Percentiles rank a stretch among this genome's conserved stretches.
These are phyloP conservation scores for Pezicula neosporulosa DNA, from an alignment of 2,329 filamentous ascomycete genomes.

Conservation along the genomic window DNA sequence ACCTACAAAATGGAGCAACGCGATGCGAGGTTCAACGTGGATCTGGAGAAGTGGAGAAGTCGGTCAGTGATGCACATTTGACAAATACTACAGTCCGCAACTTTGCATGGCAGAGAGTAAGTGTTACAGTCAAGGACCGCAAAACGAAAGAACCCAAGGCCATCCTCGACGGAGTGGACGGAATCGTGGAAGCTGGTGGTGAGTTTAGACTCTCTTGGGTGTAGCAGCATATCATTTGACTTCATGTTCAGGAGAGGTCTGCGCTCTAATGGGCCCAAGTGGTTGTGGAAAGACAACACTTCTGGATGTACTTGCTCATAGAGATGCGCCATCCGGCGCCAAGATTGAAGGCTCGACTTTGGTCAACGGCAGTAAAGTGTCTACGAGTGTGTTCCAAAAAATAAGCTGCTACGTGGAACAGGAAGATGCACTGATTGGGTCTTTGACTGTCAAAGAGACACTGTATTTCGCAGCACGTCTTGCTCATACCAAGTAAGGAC, in stretches of 20 bases:
- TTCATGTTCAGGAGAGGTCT: conserved; percentile 54
- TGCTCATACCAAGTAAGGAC: conserved; percentile 47
- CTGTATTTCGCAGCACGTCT: conserved; percentile 74
- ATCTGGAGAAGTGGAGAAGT: conserved; percentile 26
- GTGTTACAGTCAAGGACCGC: conserved; percentile 70
- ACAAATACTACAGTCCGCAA: conserved; percentile 60
- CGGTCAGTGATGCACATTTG: conserved; percentile 37
- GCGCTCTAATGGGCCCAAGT: conserved; percentile 78
- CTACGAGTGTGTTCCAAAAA: conserved; percentile 54
- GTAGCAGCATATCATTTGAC: not conserved
- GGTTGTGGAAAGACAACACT: conserved; percentile 79
- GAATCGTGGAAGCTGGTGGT: conserved; percentile 63
- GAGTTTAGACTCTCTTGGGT: conserved; percentile 6
- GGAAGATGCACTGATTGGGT: conserved; percentile 79
- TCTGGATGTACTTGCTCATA: conserved; percentile 72
- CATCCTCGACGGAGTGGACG: conserved; percentile 61
- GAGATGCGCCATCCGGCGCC: conserved; percentile 46
- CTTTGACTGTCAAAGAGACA: conserved; percentile 77
- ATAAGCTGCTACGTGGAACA: conserved; percentile 82
- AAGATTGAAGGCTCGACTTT: conserved; percentile 51
- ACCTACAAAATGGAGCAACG: no score
- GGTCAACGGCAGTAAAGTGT: conserved; percentile 59
- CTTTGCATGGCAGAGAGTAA: conserved; percentile 65
- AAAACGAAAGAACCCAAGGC: conserved; percentile 59
- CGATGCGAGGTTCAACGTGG: conserved; percentile 5